phyloP scores from a whole-genome alignment of 495 filamentous ascomycete species.

The Viridothelium virens region DNA sequence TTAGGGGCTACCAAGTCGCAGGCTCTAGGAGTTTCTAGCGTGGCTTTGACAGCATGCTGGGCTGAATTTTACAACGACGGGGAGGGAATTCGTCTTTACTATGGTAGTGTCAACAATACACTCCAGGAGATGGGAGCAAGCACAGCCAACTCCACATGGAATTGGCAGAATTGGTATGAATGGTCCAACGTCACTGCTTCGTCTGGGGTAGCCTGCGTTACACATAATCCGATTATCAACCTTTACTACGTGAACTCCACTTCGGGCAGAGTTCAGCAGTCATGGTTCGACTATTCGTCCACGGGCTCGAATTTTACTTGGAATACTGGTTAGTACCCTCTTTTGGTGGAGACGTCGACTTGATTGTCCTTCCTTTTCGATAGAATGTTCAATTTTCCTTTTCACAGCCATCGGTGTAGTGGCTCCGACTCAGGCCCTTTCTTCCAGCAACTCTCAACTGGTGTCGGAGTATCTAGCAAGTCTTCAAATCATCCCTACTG shows the following conservation, averaged over 20 bases:
- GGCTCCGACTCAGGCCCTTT: too few species aligned
- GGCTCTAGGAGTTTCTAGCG: neutral
- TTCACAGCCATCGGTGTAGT: too few species aligned
- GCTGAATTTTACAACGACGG: neutral
- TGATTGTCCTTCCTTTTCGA: too few species aligned
- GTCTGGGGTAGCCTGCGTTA: neutral
- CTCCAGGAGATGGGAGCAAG: slow-evolving; percentile 5
- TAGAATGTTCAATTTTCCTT: too few species aligned
- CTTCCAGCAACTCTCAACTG: too few species aligned
- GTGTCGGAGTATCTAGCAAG: neutral
- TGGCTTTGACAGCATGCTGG: slow-evolving; percentile 4
- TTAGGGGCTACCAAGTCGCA: neutral
- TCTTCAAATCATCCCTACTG: neutral
- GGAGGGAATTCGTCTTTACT: neutral
- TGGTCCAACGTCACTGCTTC: neutral
- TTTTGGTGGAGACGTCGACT: too few species aligned
- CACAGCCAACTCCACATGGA: neutral
- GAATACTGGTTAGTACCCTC: too few species aligned
- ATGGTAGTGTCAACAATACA: neutral
- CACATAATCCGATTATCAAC: neutral
- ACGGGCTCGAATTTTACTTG: neutral
- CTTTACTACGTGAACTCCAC: neutral
- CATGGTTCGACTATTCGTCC: neutral
- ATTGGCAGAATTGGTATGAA: neutral
- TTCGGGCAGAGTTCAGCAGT: neutral